Base-by-base conservation (phyloP, 352 stramenopile genomes). In the Phytopythium aichiense region DNA sequence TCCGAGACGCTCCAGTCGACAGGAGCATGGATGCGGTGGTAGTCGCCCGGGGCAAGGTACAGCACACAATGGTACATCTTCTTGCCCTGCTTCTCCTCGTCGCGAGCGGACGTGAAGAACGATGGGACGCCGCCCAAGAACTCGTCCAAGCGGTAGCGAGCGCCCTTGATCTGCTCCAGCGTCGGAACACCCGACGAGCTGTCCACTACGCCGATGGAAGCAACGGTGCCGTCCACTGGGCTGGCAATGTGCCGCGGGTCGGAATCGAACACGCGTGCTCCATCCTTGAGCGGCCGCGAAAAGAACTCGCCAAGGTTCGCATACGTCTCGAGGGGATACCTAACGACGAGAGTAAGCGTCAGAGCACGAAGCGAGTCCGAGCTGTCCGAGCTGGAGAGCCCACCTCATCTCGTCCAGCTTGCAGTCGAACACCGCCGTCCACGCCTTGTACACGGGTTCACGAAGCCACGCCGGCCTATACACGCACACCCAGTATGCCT, bases 21-120 rank as follows among this genome's bases (percentile, higher is more conserved):
- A 2, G 87, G 84, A 22, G 84, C 86, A 61, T 95, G 87, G 63
- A 95, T 92, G 67, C 85, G 87, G 60, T 95, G 87, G 74, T 95
- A 95, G 61, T 95, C 87, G 38, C 87, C 87, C 4, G 87, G 87
- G 22, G 85, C 85, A 13, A 95, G 76, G 62, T 95, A 95, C 54
- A 95, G 61, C 20, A 95, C 87, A 28, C 81, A 90, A 61, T 94
- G 79, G 56, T 73, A 94, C 54, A 94, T 60, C 53, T 88, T 89
- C 63, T 85, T 89, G 54, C 63, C 63, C 11, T 69, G 56, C 2
- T 66, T 60, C 12, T 45, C 7, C 30, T 40, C 51, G n/a, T 76
- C 50, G 1, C 45, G 33, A 28, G 58, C 46, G 9, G 61, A 35
- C n/a, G 60, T 56, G 54, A 91, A 90, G 62, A 89, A 92, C 33